These are phyloP conservation scores for Leptodontidium sp. DNA, from an alignment of 2,329 filamentous ascomycete genomes.

Conservation along the genomic window DNA sequence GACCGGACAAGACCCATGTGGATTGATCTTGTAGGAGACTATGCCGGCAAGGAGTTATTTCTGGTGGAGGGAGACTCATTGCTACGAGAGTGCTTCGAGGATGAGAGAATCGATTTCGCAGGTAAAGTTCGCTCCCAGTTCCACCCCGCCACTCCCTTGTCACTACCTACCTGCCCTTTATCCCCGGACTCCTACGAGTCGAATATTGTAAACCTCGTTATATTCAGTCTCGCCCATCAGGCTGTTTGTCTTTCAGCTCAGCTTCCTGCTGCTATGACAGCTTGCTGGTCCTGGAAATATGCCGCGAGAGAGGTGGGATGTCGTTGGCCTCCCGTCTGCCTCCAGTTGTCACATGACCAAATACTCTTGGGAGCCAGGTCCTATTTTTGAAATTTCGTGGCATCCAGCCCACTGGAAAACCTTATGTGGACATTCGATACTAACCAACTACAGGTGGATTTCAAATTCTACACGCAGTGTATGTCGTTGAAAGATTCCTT, in stretches of 20 bases:
- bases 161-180: not conserved
- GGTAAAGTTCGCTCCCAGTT: slow-evolving; percentile 46
- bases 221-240: not conserved
- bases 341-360: not conserved
- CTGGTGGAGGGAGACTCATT: slow-evolving; percentile 77
- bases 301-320: too few species aligned
- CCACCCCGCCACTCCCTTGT: not conserved
- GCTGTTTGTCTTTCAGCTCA: not conserved
- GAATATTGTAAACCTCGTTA: not conserved
- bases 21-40: slow-evolving; percentile 77
- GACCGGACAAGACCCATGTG: slow-evolving; percentile 52
- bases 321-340: not conserved
- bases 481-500: slow-evolving; percentile 73
- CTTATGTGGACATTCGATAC: slow-evolving; percentile 1
- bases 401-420: not conserved
- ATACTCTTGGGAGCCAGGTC: too few species aligned
- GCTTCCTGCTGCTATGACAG: too few species aligned
- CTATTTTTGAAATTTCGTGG: not conserved
- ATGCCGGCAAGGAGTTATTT: slow-evolving; percentile 77
- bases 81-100: slow-evolving; percentile 69
- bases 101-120: slow-evolving; percentile 69
- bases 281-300: too few species aligned
- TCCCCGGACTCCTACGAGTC: not conserved
- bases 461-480: slow-evolving; percentile 75
- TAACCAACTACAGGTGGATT: slow-evolving; percentile 60